Evolutionary conservation across 768 basidiomycete species (phyloP).

Genomic region (Scleroderma bovista): DNA sequence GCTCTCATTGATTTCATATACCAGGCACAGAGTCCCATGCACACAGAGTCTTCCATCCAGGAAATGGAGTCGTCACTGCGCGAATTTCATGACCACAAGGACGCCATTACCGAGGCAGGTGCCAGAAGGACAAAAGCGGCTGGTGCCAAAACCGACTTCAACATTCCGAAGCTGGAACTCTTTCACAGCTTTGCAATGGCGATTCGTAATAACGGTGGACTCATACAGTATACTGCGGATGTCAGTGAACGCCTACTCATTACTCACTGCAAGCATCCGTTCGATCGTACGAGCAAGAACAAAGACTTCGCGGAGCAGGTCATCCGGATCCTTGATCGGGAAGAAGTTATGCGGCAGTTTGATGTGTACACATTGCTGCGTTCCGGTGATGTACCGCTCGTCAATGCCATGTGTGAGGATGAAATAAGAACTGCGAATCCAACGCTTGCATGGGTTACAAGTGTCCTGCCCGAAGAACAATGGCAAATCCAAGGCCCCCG

Average conservation of each 20-base stretch:
- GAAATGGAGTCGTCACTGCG: neutral
- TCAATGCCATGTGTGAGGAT: neutral
- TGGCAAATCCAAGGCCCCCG: neutral
- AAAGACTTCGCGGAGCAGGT: slow-evolving; percentile 32
- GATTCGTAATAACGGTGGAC: slow-evolving; percentile 23
- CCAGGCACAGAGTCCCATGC: neutral
- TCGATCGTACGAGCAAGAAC: slow-evolving; percentile 17
- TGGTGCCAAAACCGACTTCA: neutral
- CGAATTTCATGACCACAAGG: neutral
- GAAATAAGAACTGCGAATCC: neutral
- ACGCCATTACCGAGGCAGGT: neutral
- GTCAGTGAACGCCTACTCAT: slow-evolving; percentile 31
- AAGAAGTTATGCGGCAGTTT: slow-evolving; percentile 17
- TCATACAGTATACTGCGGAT: slow-evolving; percentile 33
- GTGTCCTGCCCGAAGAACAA: neutral
- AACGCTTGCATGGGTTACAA: neutral
- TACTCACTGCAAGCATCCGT: slow-evolving; percentile 28
- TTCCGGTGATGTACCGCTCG: neutral
- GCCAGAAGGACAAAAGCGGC: neutral
- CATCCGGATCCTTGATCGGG: slow-evolving; percentile 24
- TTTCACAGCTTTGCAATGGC: neutral
- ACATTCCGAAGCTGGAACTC: neutral
- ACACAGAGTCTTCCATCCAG: neutral
- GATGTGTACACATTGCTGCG: slow-evolving; percentile 15
- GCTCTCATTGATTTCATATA: neutral